Percentiles rank a stretch among this genome's conserved stretches.
phyloP scores from a whole-genome alignment of 768 basidiomycete genomes.

The Lentinula guzmanii region DNA sequence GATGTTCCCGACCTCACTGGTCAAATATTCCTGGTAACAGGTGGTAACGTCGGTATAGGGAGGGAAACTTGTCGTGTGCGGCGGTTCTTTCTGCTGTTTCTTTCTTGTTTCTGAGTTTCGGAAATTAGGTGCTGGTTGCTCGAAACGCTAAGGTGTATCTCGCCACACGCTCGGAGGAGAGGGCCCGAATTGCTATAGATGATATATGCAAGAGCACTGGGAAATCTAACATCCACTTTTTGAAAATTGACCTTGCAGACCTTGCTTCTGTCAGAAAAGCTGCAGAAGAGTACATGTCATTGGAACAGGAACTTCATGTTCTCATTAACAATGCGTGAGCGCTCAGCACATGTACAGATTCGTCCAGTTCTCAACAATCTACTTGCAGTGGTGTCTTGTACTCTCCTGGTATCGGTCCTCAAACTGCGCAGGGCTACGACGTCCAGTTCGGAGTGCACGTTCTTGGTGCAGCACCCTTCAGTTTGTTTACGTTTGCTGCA shows the following conservation, averaged over 20 bases:
- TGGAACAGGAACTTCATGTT: conserved; percentile 23
- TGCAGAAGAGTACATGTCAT: conserved; percentile 24
- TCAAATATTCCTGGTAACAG: conserved; percentile 28
- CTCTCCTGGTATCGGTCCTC: conserved; percentile 19
- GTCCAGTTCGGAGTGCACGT: conserved; percentile 29
- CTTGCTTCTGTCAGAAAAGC: conserved; percentile 23
- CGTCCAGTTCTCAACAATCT: background rate
- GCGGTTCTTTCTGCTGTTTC: background rate
- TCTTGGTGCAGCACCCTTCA: conserved; percentile 12
- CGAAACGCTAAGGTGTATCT: conserved; percentile 47
- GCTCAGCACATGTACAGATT: background rate
- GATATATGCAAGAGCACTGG: conserved; percentile 35
- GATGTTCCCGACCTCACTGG: conserved; percentile 28
- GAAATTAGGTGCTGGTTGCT: conserved; percentile 26
- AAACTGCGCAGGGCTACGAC: conserved; percentile 25
- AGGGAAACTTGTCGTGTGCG: conserved; percentile 17
- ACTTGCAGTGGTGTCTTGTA: conserved; percentile 23
- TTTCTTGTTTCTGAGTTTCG: background rate
- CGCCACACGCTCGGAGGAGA: conserved; percentile 26
- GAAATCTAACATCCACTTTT: conserved; percentile 27
- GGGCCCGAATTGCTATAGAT: conserved; percentile 30
- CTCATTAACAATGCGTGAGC: conserved; percentile 28
- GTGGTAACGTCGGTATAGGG: conserved; percentile 12
- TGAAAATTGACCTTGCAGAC: conserved; percentile 30
- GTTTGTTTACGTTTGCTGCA: background rate